A percentile compares a stretch with the other conserved stretches of the same genome.
These are phyloP conservation scores for Neurospora sp. DNA, from an alignment of 495 filamentous ascomycete genomes.

Conservation along the genomic window DNA sequence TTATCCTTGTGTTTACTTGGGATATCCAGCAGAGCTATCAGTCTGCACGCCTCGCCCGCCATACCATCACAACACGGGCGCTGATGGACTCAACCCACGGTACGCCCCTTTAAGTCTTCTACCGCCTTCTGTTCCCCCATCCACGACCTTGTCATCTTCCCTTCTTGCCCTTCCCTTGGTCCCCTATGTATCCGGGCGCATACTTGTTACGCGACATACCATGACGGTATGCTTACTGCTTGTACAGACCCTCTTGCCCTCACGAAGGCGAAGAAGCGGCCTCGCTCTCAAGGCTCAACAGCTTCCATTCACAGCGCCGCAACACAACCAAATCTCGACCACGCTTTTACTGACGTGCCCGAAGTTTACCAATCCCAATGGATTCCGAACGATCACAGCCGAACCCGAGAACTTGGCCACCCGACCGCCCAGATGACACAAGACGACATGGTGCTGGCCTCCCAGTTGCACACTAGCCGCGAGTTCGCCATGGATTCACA, in stretches of 20 bases:
- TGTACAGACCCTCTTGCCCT: constrained; percentile 20
- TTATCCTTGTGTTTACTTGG: background rate
- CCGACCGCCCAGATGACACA: constrained; percentile 39
- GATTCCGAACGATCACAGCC: constrained; percentile 38
- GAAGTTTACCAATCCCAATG: constrained; percentile 47
- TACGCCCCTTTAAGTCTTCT: constrained; percentile 6
- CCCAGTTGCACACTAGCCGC: constrained; percentile 43
- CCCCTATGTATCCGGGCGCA: background rate
- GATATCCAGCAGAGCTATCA: background rate
- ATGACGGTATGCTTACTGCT: constrained; percentile 8
- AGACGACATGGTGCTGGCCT: constrained; percentile 58
- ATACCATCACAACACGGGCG: constrained; percentile 1
- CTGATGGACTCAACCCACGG: constrained; percentile 26
- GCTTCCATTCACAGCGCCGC: constrained; percentile 65
- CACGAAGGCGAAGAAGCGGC: constrained; percentile 46
- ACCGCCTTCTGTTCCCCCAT: background rate
- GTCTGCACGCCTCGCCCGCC: background rate
- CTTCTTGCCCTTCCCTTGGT: background rate
- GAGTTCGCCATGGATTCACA: constrained; percentile 40
- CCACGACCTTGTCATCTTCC: background rate
- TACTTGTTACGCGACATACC: background rate
- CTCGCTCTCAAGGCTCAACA: constrained; percentile 73
- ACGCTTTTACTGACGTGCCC: constrained; percentile 39
- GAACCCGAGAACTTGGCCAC: constrained; percentile 27
- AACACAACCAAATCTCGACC: constrained; percentile 57